phyloP scores from a whole-genome alignment of 2,329 filamentous ascomycete genomes.

The Metarhizium album region DNA sequence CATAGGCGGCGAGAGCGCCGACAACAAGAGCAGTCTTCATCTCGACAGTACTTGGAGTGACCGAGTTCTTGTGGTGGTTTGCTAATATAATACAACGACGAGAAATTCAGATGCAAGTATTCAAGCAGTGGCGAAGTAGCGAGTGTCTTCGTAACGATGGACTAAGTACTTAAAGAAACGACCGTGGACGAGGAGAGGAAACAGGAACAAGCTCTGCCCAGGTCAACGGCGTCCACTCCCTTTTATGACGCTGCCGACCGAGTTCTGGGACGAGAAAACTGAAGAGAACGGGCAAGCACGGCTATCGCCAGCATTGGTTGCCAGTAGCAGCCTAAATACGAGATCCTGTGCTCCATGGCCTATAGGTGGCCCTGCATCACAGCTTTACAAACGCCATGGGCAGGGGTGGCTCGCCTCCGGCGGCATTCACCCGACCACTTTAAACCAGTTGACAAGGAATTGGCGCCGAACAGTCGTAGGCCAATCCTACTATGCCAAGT shows the following conservation, averaged over 20 bases:
- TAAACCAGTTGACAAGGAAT: not conserved
- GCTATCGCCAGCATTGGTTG: not conserved
- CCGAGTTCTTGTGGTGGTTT: not conserved
- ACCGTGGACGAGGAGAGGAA: not conserved
- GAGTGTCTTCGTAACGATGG: conserved; percentile 6
- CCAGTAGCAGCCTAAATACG: conserved; percentile 8
- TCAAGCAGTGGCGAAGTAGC: not conserved
- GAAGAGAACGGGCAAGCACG: not conserved
- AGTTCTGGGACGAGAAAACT: not conserved
- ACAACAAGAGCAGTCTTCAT: conserved; percentile 25
- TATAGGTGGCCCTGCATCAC: conserved; percentile 9
- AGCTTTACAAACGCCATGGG: conserved; percentile 1
- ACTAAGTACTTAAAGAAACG: conserved; percentile 1
- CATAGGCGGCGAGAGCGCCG: conserved; percentile 20
- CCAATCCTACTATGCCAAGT: conserved; percentile 3
- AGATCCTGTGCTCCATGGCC: no score
- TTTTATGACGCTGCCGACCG: conserved; percentile 2
- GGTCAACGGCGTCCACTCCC: not conserved
- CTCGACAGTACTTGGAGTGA: conserved; percentile 6
- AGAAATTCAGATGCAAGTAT: conserved; percentile 10
- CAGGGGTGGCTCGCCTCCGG: not conserved
- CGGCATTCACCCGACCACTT: conserved; percentile 1
- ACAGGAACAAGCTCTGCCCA: not conserved
- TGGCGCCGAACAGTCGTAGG: conserved; percentile 1
- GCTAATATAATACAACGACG: no score